Base-by-base conservation (phyloP, 2,329 filamentous ascomycete genomes). In the Aspergillus nomiae region DNA sequence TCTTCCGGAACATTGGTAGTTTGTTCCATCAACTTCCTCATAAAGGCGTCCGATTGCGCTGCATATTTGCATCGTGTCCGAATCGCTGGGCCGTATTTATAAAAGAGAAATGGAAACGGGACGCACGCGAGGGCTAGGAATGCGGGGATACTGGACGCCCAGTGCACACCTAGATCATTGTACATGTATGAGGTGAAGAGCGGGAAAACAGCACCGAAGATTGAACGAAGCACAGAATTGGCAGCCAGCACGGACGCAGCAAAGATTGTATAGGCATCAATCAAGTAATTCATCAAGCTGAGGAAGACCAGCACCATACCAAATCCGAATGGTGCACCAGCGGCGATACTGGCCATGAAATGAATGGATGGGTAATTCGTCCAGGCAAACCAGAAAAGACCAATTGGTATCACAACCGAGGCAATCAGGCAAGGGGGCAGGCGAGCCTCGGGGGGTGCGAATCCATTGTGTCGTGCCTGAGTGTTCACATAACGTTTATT, bases 181-280 rank as follows among this genome's bases (percentile, higher is more conserved):
- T 79, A 81, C 71, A 81, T 73, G 12, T 75, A 63, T 1, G 63
- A 70, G 2, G 77, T 78, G 69, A 80, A 80, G 30, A 81, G 69
- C 2, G 79, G 79, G 51, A 81, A 80, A 2, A 70, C 74, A 10
- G 78, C 77, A 26, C 76, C 79, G 41, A 77, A 76, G 21, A 79
- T 64, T 10, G 76, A 77, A 21, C 79, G 71, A 26, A 68, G 38
- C 8, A 68, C 58, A 2, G 63, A 60, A 34, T 34, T 66, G 34
- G 64, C 66, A 19, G 66, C 66, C 12, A 68, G 34, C 5, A 62
- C 66, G 34, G 64, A 66, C 1, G 66, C 66, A 19, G 64, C 60
- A 41, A 63, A 68, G 24, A 66, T 63, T 24, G 62, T 62, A 30
- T 68, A 69, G 19, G 63, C 51, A 53, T 68, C 66, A 24, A 65